Evolutionary conservation across 2,329 filamentous ascomycete species (phyloP).

Genomic region (Botrytis cinerea): DNA sequence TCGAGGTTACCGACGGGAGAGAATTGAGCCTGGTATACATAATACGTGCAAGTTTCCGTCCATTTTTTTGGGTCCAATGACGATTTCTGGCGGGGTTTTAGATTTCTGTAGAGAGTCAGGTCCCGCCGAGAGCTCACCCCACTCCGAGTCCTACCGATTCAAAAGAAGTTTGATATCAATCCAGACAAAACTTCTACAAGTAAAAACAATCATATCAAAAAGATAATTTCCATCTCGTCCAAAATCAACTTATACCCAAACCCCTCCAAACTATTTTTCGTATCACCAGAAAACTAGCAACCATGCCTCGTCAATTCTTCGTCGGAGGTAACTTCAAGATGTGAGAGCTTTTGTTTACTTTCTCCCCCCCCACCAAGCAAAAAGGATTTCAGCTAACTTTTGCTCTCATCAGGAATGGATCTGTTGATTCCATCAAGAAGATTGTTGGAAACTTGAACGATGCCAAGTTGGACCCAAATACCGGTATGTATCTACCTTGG

Average conservation of each 20-base stretch:
- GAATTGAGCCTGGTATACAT: not conserved
- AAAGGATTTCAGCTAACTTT: slow-evolving; percentile 21
- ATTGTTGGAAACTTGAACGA: slow-evolving; percentile 90
- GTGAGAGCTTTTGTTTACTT: slow-evolving; percentile 52
- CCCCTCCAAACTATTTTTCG: slow-evolving; percentile 2
- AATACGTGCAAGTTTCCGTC: not conserved
- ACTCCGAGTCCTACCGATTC: slow-evolving; percentile 20
- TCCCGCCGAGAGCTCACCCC: slow-evolving; percentile 16
- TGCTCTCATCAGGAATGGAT: slow-evolving; percentile 75
- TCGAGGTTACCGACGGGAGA: not conserved
- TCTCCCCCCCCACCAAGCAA: slow-evolving; percentile 19
- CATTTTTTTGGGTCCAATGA: slow-evolving; percentile 16
- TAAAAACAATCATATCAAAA: slow-evolving; percentile 1
- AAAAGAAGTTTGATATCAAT: slow-evolving; percentile 21
- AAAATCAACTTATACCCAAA: not conserved
- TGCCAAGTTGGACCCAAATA: slow-evolving; percentile 74
- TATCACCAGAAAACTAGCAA: slow-evolving; percentile 32
- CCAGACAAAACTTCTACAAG: not conserved
- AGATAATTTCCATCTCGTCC: not conserved
- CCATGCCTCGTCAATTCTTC: slow-evolving; percentile 94
- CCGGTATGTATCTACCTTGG: slow-evolving; percentile 55
- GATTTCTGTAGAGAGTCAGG: slow-evolving; percentile 11
- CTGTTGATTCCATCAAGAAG: slow-evolving; percentile 81
- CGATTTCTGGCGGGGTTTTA: slow-evolving; percentile 23
- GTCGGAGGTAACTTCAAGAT: slow-evolving; percentile 99